These are phyloP conservation scores for Colletotrichum tofieldiae DNA, from an alignment of 2,329 filamentous ascomycete genomes.

Conservation along the genomic window DNA sequence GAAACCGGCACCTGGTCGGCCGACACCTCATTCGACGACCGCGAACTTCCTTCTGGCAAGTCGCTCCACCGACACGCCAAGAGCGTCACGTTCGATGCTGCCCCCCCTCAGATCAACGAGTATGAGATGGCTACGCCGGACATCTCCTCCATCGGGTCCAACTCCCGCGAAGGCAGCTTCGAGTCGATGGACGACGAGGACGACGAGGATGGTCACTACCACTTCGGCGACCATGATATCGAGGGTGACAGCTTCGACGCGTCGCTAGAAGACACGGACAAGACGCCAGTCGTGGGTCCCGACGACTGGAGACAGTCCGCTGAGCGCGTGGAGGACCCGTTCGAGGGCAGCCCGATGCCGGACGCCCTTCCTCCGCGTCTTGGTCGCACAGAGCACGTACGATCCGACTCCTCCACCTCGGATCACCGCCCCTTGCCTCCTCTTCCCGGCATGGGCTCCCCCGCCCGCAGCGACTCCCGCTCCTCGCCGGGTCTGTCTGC, in stretches of 20 bases:
- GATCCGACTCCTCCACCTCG: constrained; percentile 80
- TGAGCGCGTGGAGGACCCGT: constrained; percentile 72
- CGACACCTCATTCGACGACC: constrained; percentile 72
- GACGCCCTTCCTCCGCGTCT: constrained; percentile 62
- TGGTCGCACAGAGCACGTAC: constrained; percentile 70
- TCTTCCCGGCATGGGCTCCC: constrained; percentile 75
- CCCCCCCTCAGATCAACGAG: constrained; percentile 94
- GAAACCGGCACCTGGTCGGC: constrained; percentile 79
- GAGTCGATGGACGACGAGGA: constrained; percentile 86
- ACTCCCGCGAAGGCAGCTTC: constrained; percentile 93
- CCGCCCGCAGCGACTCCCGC: constrained; percentile 60
- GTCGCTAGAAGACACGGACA: constrained; percentile 94
- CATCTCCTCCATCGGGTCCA: constrained; percentile 90
- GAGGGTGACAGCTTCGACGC: constrained; percentile 95
- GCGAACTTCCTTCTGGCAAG: constrained; percentile 75
- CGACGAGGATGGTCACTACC: constrained; percentile 61
- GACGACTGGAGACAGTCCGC: constrained; percentile 88
- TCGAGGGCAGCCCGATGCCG: constrained; percentile 79
- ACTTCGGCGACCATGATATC: constrained; percentile 70
- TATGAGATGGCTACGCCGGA: constrained; percentile 99
- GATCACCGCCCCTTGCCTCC: constrained; percentile 90
- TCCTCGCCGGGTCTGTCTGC: constrained; percentile 77
- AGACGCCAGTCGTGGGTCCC: constrained; percentile 97
- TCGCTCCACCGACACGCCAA: constrained; percentile 88
- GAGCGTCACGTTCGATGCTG: constrained; percentile 96